Evolutionary conservation across 176 grass and related monocot genomes (phyloP).

Genomic region (Carex myosuroides): DNA sequence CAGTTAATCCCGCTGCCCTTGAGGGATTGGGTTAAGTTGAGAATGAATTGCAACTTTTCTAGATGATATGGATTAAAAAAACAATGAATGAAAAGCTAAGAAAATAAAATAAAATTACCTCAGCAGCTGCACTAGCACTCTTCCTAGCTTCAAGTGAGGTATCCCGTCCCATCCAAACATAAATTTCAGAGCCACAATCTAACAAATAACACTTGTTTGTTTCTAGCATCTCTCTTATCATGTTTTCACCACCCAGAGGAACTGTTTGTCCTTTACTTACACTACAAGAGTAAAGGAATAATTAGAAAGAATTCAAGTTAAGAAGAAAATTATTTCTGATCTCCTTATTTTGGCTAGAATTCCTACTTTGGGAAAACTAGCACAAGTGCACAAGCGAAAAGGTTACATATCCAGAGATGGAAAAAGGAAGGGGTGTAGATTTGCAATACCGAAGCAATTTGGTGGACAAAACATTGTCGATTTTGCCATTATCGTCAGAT

Average conservation of each 20-base stretch:
- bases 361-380: constrained; percentile 3
- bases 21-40: neutral
- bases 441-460: constrained; percentile 64
- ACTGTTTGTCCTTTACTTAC: constrained; percentile 66
- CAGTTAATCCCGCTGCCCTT: neutral
- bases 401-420: neutral
- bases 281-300: constrained; percentile 30
- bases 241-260: constrained; percentile 44
- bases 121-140: constrained; percentile 69
- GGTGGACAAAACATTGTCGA: constrained; percentile 26
- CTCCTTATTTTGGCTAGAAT: constrained; percentile 5
- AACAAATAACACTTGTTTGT: constrained; percentile 84
- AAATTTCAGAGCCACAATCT: constrained; percentile 82
- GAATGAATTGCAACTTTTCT: neutral
- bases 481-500: constrained; percentile 61
- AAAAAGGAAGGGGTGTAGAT: constrained; percentile 7
- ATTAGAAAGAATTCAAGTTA: neutral
- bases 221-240: constrained; percentile 73
- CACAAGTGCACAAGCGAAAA: neutral
- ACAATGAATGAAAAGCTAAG: constrained; percentile 16
- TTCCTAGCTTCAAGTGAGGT: constrained; percentile 83
- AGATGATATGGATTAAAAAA: neutral
- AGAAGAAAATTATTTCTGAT: constrained; percentile 22
- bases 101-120: constrained; percentile 38
- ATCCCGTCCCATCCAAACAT: constrained; percentile 94